Conservation (phyloP, 75 land plant species). For the Picea sitchensis region DNA sequence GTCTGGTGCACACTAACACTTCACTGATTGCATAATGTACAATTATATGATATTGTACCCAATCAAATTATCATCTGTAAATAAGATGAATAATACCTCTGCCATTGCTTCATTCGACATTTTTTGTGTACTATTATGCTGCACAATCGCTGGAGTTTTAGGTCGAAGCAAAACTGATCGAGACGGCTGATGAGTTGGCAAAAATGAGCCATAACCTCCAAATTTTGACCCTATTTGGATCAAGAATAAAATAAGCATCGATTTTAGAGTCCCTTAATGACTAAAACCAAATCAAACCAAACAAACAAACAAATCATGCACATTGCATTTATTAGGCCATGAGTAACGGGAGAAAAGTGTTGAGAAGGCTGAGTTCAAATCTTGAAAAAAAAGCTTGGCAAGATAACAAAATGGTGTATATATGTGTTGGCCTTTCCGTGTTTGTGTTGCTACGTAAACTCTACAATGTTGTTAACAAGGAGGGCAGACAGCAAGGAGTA, state of each 20-base stretch:
- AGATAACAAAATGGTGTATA: not conserved
- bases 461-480: not conserved
- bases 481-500: not conserved
- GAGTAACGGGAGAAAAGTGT: no score
- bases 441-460: not conserved
- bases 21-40: not conserved
- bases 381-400: not conserved
- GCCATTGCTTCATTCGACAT: conserved; percentile 32
- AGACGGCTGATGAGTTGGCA: conserved; percentile 69
- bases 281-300: conserved; percentile 1
- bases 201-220: conserved; percentile 86
- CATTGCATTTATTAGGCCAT: not conserved
- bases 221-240: conserved; percentile 64
- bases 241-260: not conserved
- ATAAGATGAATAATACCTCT: conserved; percentile 48
- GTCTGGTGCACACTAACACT: no score
- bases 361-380: no score
- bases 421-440: not conserved
- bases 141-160: conserved; percentile 33
- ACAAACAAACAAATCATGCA: not conserved
- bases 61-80: not conserved
- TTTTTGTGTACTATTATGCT: conserved; percentile 13
- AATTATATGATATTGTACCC: not conserved
- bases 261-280: conserved; percentile 1
- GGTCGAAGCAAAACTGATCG: conserved; percentile 54